These are phyloP conservation scores for Cutaneotrichosporon cyanovorans DNA, from an alignment of 1,284 basidiomycete genomes.

Conservation along the genomic window DNA sequence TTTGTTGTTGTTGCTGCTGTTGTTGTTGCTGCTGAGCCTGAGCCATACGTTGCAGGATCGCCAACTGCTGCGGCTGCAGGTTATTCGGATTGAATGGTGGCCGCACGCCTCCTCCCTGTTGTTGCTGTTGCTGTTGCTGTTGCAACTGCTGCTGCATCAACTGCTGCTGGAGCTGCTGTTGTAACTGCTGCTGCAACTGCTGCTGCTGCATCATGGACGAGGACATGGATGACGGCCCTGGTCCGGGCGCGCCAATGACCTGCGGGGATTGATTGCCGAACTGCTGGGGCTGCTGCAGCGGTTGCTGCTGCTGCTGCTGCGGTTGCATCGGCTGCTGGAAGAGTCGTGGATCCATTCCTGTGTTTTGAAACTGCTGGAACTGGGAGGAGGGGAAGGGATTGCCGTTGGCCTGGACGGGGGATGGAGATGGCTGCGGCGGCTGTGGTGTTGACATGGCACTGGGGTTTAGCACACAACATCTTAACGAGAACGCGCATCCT, in stretches of 20 bases:
- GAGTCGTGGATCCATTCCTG: conserved; percentile 19
- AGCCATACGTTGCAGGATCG: conserved; percentile 26
- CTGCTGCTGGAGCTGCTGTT: conserved; percentile 12
- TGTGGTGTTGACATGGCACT: conserved; percentile 23
- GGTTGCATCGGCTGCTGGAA: conserved; percentile 24
- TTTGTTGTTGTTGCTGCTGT: conserved; percentile 1
- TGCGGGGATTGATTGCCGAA: conserved; percentile 18
- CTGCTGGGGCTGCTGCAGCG: neutral
- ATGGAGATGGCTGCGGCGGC: conserved; percentile 15
- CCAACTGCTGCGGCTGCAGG: conserved; percentile 25
- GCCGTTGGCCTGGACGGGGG: conserved; percentile 15
- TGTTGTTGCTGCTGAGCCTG: conserved; percentile 7
- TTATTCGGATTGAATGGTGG: conserved; percentile 15
- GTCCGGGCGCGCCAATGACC: conserved; percentile 17
- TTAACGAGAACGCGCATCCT: too few relatives aligned
- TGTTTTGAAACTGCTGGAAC: conserved; percentile 11
- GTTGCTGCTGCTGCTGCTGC: conserved; percentile 11
- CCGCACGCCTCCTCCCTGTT: conserved; percentile 1
- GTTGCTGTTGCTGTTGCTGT: conserved; percentile 11
- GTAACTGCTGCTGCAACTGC: conserved; percentile 9
- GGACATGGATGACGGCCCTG: too few relatives aligned
- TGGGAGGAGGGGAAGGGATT: conserved; percentile 10
- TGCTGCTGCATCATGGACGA: conserved; percentile 18
- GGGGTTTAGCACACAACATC: too few relatives aligned
- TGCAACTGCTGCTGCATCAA: conserved; percentile 1